Conservation (phyloP, 768 basidiomycete genomes). For the Cystofilobasidium ferigula region DNA sequence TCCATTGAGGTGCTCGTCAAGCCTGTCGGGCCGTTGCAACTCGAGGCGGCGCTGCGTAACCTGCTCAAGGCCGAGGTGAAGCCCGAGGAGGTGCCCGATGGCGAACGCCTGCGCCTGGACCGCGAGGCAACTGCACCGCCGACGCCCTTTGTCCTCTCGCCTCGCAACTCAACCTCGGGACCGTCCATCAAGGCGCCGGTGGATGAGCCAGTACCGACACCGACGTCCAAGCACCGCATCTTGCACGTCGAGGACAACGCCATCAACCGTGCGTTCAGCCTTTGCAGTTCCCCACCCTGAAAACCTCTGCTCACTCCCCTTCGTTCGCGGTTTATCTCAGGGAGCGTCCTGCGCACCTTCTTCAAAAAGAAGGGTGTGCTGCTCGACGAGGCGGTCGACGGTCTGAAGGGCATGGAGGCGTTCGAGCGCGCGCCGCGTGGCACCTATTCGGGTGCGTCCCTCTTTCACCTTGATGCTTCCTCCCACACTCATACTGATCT, state of each 20-base stretch:
- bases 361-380: slow-evolving; percentile 2
- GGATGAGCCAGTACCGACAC: neutral
- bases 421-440: neutral
- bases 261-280: no score
- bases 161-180: neutral
- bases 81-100: neutral
- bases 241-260: neutral
- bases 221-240: neutral
- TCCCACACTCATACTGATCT: neutral
- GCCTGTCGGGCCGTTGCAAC: neutral
- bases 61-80: neutral
- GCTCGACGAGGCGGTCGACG: neutral
- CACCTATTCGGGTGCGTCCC: neutral
- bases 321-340: no score
- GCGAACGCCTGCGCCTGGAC: neutral
- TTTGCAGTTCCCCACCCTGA: no score
- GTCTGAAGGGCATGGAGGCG: neutral
- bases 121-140: no score
- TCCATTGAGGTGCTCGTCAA: neutral
- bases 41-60: neutral
- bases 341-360: neutral
- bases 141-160: no score
- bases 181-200: neutral
- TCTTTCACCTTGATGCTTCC: neutral
- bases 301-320: no score